Evolutionary conservation across 371 early-diverging fungal species (phyloP), one percentile per base, ranked within the genome.

Genomic region (Zychaea mexicana): DNA sequence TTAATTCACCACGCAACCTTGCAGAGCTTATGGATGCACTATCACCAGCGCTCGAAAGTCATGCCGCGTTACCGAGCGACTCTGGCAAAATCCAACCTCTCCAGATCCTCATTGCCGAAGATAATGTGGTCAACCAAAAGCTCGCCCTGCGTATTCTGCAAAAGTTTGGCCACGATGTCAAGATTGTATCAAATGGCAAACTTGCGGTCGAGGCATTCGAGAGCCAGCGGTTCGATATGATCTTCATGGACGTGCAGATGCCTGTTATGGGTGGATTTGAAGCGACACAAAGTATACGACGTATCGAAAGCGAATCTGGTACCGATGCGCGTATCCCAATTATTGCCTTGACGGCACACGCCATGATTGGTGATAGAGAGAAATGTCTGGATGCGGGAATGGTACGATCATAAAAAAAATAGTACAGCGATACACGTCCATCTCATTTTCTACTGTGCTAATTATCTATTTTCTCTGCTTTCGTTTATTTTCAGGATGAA

Each of bases 181-280:
- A 79, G 59, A 86, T 90, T 36, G 93, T 88, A 4, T 65, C 83
- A 42, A 89, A 93, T 63, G 93, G 93, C 30, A 80, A 86, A 70
- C 59, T 85, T 67, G 93, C 91, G 0, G 86, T 91, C 1, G 91
- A 92, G 63, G 79, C 79, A 6, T 88, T 88, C 28, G 72, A 85
- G 62, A 76, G 68, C 27, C 80, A 83, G 32, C 60, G 67, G 7
- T 92, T 82, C 63, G 89, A 90, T 62, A 55, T 92, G 64, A 86
- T 92, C 28, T 74, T 92, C 60, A 92, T 91, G 92, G 92, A 92
- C 65, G 87, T 90, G 17, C 90, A 92, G 67, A 88, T 88, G 88
- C 88, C 84, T 3, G 78, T 87, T 32, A 88, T 92, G 89, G 91
- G 88, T 49, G 92, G 92, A 10, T 88, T 89, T 53, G 82, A 86